Base-by-base conservation (phyloP, 768 basidiomycete genomes). In the Leucocoprinus birnbaumii region DNA sequence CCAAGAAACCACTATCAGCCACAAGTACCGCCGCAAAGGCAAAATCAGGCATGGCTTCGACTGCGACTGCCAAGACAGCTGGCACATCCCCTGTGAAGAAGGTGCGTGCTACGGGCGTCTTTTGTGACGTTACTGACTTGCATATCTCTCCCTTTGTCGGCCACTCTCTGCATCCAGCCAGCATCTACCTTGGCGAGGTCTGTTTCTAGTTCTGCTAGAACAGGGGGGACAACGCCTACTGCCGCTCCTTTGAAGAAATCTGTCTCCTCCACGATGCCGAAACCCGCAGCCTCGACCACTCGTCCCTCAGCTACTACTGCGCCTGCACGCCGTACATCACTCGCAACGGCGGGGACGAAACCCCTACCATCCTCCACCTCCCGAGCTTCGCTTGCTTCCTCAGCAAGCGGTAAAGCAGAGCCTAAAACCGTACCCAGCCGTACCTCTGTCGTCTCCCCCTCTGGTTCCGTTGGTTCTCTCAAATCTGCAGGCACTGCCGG, bases 21-120 rank as follows among this genome's bases (percentile, higher is more conserved):
- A 66, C 73, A 56, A 83, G 74, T 55, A 59, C 72, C 40, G 62
- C 73, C 22, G 70, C 68, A 48, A 87, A 83, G 70, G 56, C 73
- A 21, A 73, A 73, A 48, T 77, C 70, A 60, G 73, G 70, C 27
- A 75, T 48, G 54, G 41, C 54, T 26, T 18, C 52, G 25, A 37
- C 42, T 43, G 27, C 27, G 21, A 26, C 43, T 19, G 16, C 40
- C 14, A 55, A 43, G 41, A 42, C 54, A 42, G 40, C 54, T 55
- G 41, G 54, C 40, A 69, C 80, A 40, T 80, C 83, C 18, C 77
- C 82, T 53, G 85, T 85, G 45, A 91, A 87, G 74, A 90, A 86
- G 80, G 90, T 86, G 42, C 51, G 64, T 56, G 14, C 46, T 48
- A 54, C 38, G 16, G 18, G n/a, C n/a, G n/a, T n/a, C 21, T 25